Conservation (phyloP, 495 filamentous ascomycete genomes). For the Penicillium daleae region DNA sequence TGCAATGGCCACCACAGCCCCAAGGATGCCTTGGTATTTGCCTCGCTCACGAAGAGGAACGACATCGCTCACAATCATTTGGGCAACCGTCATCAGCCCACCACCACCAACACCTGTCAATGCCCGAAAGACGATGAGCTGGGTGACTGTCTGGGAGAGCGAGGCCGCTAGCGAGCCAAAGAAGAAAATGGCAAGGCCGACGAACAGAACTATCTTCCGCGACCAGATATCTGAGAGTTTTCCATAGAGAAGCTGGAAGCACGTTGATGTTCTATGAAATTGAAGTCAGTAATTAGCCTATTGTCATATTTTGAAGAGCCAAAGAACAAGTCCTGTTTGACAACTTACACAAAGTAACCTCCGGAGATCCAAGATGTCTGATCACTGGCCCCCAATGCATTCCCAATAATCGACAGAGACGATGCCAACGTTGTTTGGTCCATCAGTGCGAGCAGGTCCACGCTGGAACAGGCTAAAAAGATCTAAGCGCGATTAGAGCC, state of each 20-base stretch:
- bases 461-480: constrained; percentile 59
- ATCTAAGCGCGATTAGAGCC: constrained; percentile 40
- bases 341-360: constrained; percentile 55
- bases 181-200: constrained; percentile 56
- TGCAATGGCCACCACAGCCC: constrained; percentile 55
- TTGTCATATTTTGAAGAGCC: neutral
- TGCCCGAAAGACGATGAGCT: constrained; percentile 58
- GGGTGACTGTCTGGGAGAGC: constrained; percentile 52
- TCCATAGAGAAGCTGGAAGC: constrained; percentile 59
- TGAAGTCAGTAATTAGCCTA: neutral
- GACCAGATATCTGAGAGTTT: constrained; percentile 62
- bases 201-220: constrained; percentile 56
- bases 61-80: constrained; percentile 60
- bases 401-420: constrained; percentile 55
- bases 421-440: constrained; percentile 59
- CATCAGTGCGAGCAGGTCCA: constrained; percentile 57
- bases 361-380: constrained; percentile 59
- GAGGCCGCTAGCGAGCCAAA: constrained; percentile 57
- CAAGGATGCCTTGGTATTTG: constrained; percentile 63
- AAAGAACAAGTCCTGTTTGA: neutral
- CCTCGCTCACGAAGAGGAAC: constrained; percentile 58
- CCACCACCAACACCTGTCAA: constrained; percentile 61
- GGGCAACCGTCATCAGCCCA: constrained; percentile 57
- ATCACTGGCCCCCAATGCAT: constrained; percentile 49
- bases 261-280: constrained; percentile 51